Evolutionary conservation across 352 stramenopile species (phyloP).

Genomic region (Phytophthora sojae): DNA sequence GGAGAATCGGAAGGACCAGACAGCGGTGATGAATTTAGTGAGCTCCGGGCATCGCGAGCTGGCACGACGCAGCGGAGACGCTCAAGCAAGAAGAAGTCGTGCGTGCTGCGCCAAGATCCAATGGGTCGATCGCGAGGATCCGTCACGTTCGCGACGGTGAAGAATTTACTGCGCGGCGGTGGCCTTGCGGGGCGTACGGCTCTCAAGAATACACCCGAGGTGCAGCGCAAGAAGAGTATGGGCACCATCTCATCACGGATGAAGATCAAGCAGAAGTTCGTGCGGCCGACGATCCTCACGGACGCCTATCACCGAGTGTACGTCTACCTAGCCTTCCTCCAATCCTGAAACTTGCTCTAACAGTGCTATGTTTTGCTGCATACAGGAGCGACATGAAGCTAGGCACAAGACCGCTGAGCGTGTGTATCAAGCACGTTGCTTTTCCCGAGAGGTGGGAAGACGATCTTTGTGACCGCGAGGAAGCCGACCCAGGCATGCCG

Average conservation of each 20-base stretch:
- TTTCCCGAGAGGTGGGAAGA: constrained; percentile 49
- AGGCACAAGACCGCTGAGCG: constrained; percentile 59
- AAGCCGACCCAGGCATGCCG: constrained; percentile 60
- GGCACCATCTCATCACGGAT: constrained; percentile 70
- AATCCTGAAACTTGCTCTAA: background rate
- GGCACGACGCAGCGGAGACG: constrained; percentile 24
- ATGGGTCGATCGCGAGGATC: constrained; percentile 43
- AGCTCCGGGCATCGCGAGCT: constrained; percentile 8
- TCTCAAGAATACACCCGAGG: constrained; percentile 38
- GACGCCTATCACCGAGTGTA: constrained; percentile 79
- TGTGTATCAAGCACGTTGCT: constrained; percentile 54
- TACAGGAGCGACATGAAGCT: constrained; percentile 80
- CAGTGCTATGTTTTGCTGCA: background rate
- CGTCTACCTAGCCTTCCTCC: constrained; percentile 16
- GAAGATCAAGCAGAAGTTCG: constrained; percentile 74
- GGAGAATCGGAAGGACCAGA: constrained; percentile 15
- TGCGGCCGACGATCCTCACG: constrained; percentile 66
- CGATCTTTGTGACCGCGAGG: constrained; percentile 32
- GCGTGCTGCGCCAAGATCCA: constrained; percentile 16
- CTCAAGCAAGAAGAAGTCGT: constrained; percentile 33
- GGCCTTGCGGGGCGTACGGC: constrained; percentile 47
- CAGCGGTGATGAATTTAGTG: constrained; percentile 14
- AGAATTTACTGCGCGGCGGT: constrained; percentile 66
- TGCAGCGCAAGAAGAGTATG: constrained; percentile 59
- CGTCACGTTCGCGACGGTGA: constrained; percentile 66